Percentiles rank a stretch among this genome's conserved stretches.
Evolutionary conservation across 2,329 filamentous ascomycete genomes (phyloP).

Genomic region (Penicillium sp.): DNA sequence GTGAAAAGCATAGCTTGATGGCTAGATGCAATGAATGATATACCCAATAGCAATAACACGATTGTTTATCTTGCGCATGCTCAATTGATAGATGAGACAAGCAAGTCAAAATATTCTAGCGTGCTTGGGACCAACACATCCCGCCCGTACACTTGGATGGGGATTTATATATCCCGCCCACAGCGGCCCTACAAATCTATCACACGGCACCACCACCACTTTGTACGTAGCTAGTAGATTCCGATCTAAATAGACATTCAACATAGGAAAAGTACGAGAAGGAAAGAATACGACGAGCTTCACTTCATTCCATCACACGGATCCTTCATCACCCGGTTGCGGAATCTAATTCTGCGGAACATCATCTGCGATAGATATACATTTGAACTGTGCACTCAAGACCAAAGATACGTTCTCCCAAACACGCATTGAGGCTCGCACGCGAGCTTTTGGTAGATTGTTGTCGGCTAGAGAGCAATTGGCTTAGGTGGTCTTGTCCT

Average conservation of each 20-base stretch:
- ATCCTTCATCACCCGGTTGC: constrained; percentile 13
- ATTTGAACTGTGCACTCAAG: constrained; percentile 26
- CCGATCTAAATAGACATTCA: constrained; percentile 11
- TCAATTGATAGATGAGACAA: neutral
- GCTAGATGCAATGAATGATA: neutral
- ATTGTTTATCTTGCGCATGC: neutral
- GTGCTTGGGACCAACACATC: neutral
- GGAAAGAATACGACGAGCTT: constrained; percentile 20
- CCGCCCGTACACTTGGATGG: neutral
- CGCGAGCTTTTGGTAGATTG: constrained; percentile 8
- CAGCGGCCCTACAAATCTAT: neutral
- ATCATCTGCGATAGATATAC: constrained; percentile 39
- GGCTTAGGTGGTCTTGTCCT: constrained; percentile 66
- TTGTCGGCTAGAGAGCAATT: constrained; percentile 1
- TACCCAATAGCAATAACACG: neutral
- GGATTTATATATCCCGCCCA: neutral
- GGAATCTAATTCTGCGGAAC: constrained; percentile 21
- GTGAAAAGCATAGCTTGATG: neutral
- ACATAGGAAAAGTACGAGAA: constrained; percentile 25
- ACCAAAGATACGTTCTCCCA: constrained; percentile 13
- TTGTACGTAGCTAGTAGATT: constrained; percentile 7
- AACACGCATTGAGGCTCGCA: constrained; percentile 12
- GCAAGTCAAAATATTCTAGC: neutral
- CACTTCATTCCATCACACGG: constrained; percentile 30
- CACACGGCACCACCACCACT: neutral